Conservation (phyloP, 2,329 filamentous ascomycete genomes). For the Ceratocystis eucalypticola region DNA sequence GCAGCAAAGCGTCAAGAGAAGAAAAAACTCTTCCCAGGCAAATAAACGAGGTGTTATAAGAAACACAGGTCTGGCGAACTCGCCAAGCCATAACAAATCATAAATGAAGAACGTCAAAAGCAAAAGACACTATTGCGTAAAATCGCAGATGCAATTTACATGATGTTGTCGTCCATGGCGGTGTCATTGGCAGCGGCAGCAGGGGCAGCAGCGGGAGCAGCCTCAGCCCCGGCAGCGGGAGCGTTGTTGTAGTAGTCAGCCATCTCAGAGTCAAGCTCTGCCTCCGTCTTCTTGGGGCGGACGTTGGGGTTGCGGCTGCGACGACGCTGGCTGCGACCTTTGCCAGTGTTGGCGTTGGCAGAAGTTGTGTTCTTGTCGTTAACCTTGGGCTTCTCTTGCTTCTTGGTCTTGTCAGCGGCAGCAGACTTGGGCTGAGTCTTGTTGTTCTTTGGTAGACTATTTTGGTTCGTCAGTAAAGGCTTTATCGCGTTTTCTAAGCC, state of each 20-base stretch:
- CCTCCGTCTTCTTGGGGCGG: conserved; percentile 73
- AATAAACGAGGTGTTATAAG: neutral
- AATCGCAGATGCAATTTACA: conserved; percentile 4
- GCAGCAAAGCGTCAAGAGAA: neutral
- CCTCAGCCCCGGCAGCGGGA: conserved; percentile 30
- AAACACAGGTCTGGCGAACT: conserved; percentile 8
- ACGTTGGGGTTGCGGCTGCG: conserved; percentile 47
- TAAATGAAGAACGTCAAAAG: neutral
- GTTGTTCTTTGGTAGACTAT: conserved; percentile 32
- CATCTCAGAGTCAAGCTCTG: conserved; percentile 97
- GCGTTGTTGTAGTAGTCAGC: conserved; percentile 69
- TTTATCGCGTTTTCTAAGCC: conserved; percentile 21
- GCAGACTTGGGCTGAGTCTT: conserved; percentile 74
- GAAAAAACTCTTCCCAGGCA: neutral
- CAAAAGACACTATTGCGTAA: neutral
- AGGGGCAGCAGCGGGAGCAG: conserved; percentile 34
- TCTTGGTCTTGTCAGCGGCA: conserved; percentile 55
- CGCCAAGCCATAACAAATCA: conserved; percentile 15
- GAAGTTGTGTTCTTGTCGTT: neutral
- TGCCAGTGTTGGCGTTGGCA: conserved; percentile 27
- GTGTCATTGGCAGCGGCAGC: conserved; percentile 41
- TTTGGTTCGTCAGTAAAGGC: conserved; percentile 4
- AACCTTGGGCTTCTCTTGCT: conserved; percentile 34
- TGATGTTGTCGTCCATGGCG: conserved; percentile 43
- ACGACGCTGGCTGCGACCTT: conserved; percentile 33